These are phyloP conservation scores for Myriosclerotinia curreyana DNA, from an alignment of 2,329 filamentous ascomycete genomes.

Conservation along the genomic window DNA sequence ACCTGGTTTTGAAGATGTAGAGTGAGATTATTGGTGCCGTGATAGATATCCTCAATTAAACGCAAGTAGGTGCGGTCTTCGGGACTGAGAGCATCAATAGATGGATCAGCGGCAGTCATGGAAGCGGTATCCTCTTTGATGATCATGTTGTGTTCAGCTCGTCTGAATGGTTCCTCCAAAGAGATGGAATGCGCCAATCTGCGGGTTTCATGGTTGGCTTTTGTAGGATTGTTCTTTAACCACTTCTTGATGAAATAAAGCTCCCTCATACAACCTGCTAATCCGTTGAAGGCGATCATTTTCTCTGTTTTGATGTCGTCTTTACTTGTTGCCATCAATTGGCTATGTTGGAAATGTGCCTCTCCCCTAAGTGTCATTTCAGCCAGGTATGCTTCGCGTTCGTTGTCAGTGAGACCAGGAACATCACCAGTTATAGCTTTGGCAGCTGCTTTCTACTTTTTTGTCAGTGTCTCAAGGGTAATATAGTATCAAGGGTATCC, in stretches of 20 bases:
- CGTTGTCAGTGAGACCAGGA: conserved; percentile 4
- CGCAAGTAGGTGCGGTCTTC: conserved; percentile 12
- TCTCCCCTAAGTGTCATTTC: conserved; percentile 9
- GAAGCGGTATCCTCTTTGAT: neutral
- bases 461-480: neutral
- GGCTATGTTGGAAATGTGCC: conserved; percentile 13
- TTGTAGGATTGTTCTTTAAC: neutral
- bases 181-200: neutral
- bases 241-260: conserved; percentile 12
- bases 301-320: conserved; percentile 5
- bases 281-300: conserved; percentile 13
- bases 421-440: conserved; percentile 11
- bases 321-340: conserved; percentile 6
- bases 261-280: conserved; percentile 11
- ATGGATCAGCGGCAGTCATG: neutral
- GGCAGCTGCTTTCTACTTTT: conserved; percentile 3
- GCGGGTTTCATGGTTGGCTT: neutral
- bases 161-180: conserved; percentile 13
- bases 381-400: conserved; percentile 5
- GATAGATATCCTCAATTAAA: conserved; percentile 14
- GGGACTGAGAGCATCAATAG: conserved; percentile 1
- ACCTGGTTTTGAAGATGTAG: conserved; percentile 14
- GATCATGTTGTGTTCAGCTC: conserved; percentile 2
- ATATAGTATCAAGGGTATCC: neutral
- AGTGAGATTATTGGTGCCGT: conserved; percentile 12